Evolutionary conservation across 331 rosid species (phyloP).

Genomic region (Malus hybrid): DNA sequence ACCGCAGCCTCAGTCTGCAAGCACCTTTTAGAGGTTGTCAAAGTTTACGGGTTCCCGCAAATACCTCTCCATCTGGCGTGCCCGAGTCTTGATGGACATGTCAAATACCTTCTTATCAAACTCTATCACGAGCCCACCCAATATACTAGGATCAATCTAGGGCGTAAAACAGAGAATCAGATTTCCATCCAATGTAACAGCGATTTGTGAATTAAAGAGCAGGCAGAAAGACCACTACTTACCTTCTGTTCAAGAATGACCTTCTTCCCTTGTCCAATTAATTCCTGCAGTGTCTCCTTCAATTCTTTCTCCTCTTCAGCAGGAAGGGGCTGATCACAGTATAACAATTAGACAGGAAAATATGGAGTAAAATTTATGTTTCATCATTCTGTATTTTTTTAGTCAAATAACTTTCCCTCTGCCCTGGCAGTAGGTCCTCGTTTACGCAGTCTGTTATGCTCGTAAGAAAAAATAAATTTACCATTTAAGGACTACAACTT

Average conservation of each 20-base stretch:
- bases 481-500: conserved; percentile 18
- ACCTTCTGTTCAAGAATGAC: conserved; percentile 83
- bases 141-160: conserved; percentile 80
- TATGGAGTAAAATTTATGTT: not conserved
- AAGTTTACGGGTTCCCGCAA: conserved; percentile 59
- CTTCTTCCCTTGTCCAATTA: conserved; percentile 60
- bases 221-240: not conserved
- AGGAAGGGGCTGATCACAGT: conserved; percentile 58
- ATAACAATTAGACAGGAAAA: conserved; percentile 1
- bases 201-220: not conserved
- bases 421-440: not conserved
- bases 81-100: conserved; percentile 83
- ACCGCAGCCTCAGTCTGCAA: not conserved
- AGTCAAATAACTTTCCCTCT: not conserved
- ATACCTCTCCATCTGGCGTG: conserved; percentile 86
- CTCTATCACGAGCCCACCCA: conserved; percentile 79
- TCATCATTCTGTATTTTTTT: not conserved
- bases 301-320: conserved; percentile 79
- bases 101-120: conserved; percentile 74
- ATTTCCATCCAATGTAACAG: not conserved
- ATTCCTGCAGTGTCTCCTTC: conserved; percentile 66
- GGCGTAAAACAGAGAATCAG: not conserved
- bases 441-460: not conserved
- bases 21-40: conserved; percentile 38
- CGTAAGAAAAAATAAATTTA: not conserved